Conservation (phyloP, 805 yeast genomes). For the Kodamaea jinghongensis region DNA sequence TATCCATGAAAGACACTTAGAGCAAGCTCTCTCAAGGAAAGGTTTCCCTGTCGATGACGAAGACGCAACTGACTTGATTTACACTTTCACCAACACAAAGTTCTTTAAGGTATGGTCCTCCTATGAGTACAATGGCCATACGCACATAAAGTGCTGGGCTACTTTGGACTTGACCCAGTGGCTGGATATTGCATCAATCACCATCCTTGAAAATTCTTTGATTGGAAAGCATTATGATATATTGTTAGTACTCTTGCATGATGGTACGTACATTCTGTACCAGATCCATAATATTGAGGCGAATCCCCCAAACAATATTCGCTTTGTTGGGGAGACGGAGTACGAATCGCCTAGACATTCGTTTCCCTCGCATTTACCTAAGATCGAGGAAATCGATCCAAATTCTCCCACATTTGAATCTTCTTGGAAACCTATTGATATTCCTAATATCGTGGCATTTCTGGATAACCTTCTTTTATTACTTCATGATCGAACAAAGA, state of each 20-base stretch:
- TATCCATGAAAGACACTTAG: constrained; percentile 1
- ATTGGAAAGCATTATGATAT: not conserved
- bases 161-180: constrained; percentile 28
- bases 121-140: constrained; percentile 57
- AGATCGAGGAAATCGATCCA: no score
- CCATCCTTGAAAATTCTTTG: constrained; percentile 36
- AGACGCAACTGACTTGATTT: constrained; percentile 41
- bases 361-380: constrained; percentile 8
- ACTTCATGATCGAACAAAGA: constrained; percentile 37
- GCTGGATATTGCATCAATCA: constrained; percentile 15
- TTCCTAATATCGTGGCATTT: constrained; percentile 4
- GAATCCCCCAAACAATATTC: constrained; percentile 55
- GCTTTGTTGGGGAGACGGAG: constrained; percentile 20
- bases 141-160: constrained; percentile 58
- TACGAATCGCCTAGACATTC: constrained; percentile 5
- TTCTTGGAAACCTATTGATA: constrained; percentile 1
- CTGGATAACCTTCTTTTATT: constrained; percentile 19
- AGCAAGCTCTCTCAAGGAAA: constrained; percentile 11
- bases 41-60: constrained; percentile 33
- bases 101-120: constrained; percentile 68
- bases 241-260: constrained; percentile 1
- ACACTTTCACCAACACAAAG: constrained; percentile 60
- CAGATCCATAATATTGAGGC: constrained; percentile 39
- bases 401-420: not conserved
- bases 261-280: constrained; percentile 4